A percentile compares a stretch with the other conserved stretches of the same genome.
These are phyloP conservation scores for Globisporangium canariense DNA, from an alignment of 352 stramenopile genomes.

Conservation along the genomic window DNA sequence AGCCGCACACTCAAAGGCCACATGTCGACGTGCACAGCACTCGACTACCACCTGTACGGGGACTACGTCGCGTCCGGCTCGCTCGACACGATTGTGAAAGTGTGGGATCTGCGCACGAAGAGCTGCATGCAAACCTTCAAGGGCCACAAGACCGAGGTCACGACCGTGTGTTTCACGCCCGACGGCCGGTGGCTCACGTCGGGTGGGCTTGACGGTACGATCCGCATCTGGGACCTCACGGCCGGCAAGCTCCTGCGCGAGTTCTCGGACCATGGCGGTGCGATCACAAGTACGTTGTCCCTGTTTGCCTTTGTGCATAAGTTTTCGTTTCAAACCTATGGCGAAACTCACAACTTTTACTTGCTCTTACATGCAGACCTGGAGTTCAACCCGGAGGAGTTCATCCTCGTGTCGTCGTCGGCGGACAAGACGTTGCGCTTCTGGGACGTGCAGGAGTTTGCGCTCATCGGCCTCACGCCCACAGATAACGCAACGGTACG, in stretches of 20 bases:
- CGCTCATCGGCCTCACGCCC: constrained; percentile 73
- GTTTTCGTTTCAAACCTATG: no score
- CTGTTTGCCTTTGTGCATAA: neutral
- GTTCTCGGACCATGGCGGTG: constrained; percentile 69
- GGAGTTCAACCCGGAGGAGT: constrained; percentile 86
- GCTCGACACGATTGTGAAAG: constrained; percentile 82
- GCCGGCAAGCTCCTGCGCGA: constrained; percentile 70
- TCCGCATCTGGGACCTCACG: constrained; percentile 86
- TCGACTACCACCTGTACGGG: constrained; percentile 85
- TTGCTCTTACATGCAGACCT: constrained; percentile 23
- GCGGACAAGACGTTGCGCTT: constrained; percentile 78
- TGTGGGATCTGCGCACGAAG: constrained; percentile 84
- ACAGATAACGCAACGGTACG: constrained; percentile 70
- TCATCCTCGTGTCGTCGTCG: constrained; percentile 78
- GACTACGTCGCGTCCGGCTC: constrained; percentile 84
- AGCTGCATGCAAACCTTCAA: constrained; percentile 88
- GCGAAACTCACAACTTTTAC: no score
- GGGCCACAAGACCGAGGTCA: constrained; percentile 73
- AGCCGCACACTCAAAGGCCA: constrained; percentile 79
- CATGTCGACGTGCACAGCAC: constrained; percentile 75
- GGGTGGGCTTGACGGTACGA: constrained; percentile 60
- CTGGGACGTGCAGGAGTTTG: constrained; percentile 85
- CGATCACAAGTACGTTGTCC: constrained; percentile 46
- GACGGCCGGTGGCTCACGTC: constrained; percentile 85
- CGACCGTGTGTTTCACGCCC: constrained; percentile 72